Percentiles rank a stretch among this genome's conserved stretches.
These are phyloP conservation scores for Cymbopogon flexuosus DNA, from an alignment of 202 grass and related monocot genomes.

Conservation along the genomic window DNA sequence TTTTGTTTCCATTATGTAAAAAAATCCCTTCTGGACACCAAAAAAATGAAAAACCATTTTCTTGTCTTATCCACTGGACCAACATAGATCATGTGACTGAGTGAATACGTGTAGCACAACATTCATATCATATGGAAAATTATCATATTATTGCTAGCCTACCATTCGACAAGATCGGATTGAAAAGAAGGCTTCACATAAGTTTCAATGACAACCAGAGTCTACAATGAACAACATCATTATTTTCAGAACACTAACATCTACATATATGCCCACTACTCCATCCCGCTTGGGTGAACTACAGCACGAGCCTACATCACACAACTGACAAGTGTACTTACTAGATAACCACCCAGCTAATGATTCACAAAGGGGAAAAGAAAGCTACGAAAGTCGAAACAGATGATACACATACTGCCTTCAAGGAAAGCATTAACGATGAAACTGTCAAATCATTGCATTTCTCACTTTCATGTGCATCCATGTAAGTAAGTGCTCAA, in stretches of 20 bases:
- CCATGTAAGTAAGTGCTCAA: conserved; percentile 8
- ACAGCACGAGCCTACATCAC: conserved; percentile 15
- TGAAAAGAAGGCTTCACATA: not conserved
- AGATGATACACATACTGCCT: not conserved
- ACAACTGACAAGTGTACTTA: conserved; percentile 2
- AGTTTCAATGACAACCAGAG: not conserved
- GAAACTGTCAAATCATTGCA: not conserved
- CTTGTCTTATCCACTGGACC: not conserved
- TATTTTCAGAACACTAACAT: not conserved
- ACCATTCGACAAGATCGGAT: not conserved
- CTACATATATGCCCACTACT: not conserved
- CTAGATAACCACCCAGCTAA: not conserved
- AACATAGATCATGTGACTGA: not conserved
- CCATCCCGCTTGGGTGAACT: not conserved
- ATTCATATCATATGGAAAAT: not conserved
- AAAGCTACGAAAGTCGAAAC: too few species aligned
- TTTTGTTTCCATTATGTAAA: too few species aligned
- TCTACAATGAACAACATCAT: conserved; percentile 15
- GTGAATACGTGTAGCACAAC: not conserved
- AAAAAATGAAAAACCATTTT: not conserved
- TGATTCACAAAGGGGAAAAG: not conserved
- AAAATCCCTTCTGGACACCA: not conserved
- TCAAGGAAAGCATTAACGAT: conserved; percentile 18
- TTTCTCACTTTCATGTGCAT: not conserved
- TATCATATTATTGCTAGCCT: not conserved